These are phyloP conservation scores for Aureobasidium musti DNA, from an alignment of 2,329 filamentous ascomycete genomes.

Conservation along the genomic window DNA sequence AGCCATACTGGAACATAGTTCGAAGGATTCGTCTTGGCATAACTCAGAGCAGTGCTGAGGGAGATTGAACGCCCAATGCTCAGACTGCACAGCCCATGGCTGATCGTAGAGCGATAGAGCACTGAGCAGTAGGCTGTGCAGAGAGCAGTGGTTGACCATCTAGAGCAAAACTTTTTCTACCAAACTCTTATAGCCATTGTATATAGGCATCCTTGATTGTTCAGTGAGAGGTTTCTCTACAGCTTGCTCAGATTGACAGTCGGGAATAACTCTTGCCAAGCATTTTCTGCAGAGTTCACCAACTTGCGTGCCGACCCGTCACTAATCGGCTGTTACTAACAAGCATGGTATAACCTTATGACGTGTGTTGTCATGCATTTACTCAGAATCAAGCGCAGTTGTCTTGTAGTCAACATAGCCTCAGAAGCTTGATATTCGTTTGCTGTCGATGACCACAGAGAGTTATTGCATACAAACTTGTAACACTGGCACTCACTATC, in stretches of 20 bases:
- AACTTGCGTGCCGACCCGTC: not conserved
- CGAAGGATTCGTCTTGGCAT: conserved; percentile 23
- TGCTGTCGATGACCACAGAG: not conserved
- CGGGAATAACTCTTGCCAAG: conserved; percentile 14
- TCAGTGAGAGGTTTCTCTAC: not conserved
- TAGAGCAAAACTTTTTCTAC: not conserved
- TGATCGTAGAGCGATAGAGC: not conserved
- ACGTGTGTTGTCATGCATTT: not conserved
- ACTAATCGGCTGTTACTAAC: not conserved
- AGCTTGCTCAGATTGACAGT: not conserved
- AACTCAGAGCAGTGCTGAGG: not conserved
- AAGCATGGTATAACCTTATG: not conserved
- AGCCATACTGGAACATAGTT: not conserved
- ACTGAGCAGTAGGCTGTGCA: not conserved
- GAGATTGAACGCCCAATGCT: not conserved
- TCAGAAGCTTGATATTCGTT: not conserved
- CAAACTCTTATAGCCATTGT: not conserved
- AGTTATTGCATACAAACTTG: too few species aligned
- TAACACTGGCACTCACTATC: not conserved
- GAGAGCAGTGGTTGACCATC: not conserved
- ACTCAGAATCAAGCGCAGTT: not conserved
- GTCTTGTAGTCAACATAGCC: not conserved
- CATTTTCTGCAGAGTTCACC: not conserved
- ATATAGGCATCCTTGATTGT: not conserved
- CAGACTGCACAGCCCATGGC: conserved; percentile 1